Evolutionary conservation across 2,329 filamentous ascomycete species (phyloP).

Genomic region (Ceratocystis colombiana): DNA sequence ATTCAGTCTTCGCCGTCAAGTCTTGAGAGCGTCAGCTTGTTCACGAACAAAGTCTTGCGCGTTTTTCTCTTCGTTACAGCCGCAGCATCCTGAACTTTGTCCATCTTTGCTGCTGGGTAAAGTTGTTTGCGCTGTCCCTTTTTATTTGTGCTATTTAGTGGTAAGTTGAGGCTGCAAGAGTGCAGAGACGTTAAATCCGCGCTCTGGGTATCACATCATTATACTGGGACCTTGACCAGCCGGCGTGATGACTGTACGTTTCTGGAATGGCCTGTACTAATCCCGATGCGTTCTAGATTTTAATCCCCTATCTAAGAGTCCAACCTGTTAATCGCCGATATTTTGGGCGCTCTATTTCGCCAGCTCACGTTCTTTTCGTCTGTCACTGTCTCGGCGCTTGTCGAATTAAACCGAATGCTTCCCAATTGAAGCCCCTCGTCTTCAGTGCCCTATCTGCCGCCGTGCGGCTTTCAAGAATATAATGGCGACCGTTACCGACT

Average conservation of each 20-base stretch:
- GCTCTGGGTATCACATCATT: no score
- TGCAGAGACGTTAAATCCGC: no score
- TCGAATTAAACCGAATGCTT: slow-evolving; percentile 19
- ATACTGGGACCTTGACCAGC: not conserved
- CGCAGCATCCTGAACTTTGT: slow-evolving; percentile 2
- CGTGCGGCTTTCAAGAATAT: slow-evolving; percentile 22
- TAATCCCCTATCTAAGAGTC: slow-evolving; percentile 11
- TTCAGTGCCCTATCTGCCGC: slow-evolving; percentile 18
- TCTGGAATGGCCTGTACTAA: slow-evolving; percentile 10
- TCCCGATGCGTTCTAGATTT: slow-evolving; percentile 14
- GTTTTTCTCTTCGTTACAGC: slow-evolving; percentile 23
- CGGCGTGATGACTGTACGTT: not conserved
- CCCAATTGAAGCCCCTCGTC: slow-evolving; percentile 1
- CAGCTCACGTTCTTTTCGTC: not conserved
- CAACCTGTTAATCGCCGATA: not conserved
- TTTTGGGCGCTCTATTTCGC: not conserved
- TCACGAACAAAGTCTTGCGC: not conserved
- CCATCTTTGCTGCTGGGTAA: slow-evolving; percentile 6
- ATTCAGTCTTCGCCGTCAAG: not conserved
- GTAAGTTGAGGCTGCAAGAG: not conserved
- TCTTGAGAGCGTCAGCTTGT: not conserved
- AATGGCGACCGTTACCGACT: slow-evolving; percentile 21
- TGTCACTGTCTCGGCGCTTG: not conserved
- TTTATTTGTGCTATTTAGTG: slow-evolving; percentile 19
- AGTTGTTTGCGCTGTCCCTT: slow-evolving; percentile 18